These are phyloP conservation scores for Mariannaea elegans DNA, from an alignment of 2,329 filamentous ascomycete genomes.

Conservation along the genomic window DNA sequence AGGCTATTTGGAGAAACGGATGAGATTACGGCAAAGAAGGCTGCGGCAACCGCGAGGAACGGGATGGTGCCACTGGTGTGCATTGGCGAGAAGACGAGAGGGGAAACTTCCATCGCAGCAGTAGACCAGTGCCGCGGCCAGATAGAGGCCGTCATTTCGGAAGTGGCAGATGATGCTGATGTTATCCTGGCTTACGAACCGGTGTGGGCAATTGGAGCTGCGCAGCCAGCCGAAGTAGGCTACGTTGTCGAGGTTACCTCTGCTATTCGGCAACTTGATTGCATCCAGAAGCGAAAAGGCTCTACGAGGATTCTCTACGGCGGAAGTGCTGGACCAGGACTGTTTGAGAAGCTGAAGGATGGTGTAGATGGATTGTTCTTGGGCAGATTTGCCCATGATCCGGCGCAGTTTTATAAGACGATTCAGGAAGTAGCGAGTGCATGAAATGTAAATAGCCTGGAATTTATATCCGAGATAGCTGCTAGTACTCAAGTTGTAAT, in stretches of 20 bases:
- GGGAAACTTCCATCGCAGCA: conserved; percentile 62
- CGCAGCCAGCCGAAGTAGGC: conserved; percentile 73
- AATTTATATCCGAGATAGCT: too few species aligned
- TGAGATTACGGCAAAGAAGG: conserved; percentile 71
- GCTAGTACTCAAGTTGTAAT: too few species aligned
- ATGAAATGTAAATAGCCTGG: conserved; percentile 23
- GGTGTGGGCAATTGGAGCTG: conserved; percentile 86
- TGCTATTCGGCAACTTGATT: conserved; percentile 65
- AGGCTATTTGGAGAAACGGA: conserved; percentile 80
- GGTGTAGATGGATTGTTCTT: conserved; percentile 84
- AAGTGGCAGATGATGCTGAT: conserved; percentile 69
- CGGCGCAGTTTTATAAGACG: conserved; percentile 75
- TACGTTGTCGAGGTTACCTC: conserved; percentile 77
- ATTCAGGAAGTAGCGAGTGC: conserved; percentile 73
- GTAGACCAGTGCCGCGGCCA: conserved; percentile 73
- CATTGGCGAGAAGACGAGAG: conserved; percentile 73
- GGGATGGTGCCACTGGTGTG: conserved; percentile 82
- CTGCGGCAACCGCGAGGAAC: conserved; percentile 71
- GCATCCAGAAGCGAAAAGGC: conserved; percentile 61
- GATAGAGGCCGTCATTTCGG: conserved; percentile 69
- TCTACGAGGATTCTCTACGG: conserved; percentile 79
- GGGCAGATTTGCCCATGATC: conserved; percentile 82
- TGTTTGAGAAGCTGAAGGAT: conserved; percentile 73
- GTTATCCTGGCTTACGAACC: conserved; percentile 87
- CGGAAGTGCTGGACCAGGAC: conserved; percentile 81